phyloP scores from a whole-genome alignment of 2,329 filamentous ascomycete genomes.

The Curvularia spicifera region DNA sequence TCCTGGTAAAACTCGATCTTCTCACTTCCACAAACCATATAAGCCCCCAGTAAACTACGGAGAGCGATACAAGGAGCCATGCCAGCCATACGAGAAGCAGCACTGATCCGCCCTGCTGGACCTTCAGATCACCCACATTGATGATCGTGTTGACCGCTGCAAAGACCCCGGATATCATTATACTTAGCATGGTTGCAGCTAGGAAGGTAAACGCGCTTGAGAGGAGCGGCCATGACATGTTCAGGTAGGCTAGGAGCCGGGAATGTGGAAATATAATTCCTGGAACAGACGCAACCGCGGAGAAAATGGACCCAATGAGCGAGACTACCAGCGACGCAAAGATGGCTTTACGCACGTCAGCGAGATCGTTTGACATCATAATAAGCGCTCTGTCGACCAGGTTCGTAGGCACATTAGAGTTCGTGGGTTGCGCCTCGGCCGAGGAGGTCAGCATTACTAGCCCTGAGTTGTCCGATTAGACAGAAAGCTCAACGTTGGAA shows the following conservation, averaged over 20 bases:
- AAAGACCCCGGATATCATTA: conserved; percentile 15
- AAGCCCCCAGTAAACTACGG: conserved; percentile 26
- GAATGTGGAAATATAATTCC: conserved; percentile 32
- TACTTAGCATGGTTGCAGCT: conserved; percentile 24
- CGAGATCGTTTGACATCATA: not conserved
- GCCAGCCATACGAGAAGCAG: conserved; percentile 32
- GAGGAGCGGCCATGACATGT: conserved; percentile 22
- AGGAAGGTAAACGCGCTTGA: conserved; percentile 19
- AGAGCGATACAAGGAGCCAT: conserved; percentile 17
- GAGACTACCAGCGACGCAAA: conserved; percentile 30
- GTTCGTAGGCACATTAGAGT: not conserved
- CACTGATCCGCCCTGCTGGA: conserved; percentile 17
- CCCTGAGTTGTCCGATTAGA: not conserved
- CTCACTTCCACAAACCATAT: conserved; percentile 40
- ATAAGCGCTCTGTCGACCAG: not conserved
- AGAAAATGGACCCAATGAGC: conserved; percentile 20
- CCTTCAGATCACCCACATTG: conserved; percentile 14
- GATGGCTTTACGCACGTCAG: conserved; percentile 17
- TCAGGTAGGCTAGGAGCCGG: conserved; percentile 30
- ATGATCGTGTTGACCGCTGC: conserved; percentile 14
- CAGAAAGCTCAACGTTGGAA: not conserved
- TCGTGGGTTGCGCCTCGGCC: not conserved
- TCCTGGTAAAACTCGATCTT: conserved; percentile 22
- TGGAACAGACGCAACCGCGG: conserved; percentile 19
- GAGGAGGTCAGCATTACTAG: not conserved